Evolutionary conservation across 2,329 filamentous ascomycete genomes (phyloP), one percentile per base, ranked within the genome.

Genomic region (Penicillium sp.): DNA sequence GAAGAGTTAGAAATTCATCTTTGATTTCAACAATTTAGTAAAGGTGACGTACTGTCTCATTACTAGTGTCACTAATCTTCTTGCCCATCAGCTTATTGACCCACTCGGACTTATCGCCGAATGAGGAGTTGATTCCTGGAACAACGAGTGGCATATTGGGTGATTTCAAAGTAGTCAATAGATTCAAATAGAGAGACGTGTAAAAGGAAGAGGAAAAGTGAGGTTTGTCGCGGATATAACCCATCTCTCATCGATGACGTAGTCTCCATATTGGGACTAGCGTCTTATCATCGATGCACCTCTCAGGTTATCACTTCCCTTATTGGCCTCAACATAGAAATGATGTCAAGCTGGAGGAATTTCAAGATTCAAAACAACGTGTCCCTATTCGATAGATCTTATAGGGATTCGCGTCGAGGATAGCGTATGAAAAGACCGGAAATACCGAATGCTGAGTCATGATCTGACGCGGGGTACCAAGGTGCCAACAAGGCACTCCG

Each of bases 111-210:
- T 73, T 73, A 53, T 73, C 68, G 38, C 68, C 68, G 49, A 67
- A 58, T 33, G 62, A 61, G 44, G 68, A 68, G 66, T 69, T 77
- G 64, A 80, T 68, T 50, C 75, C 73, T 21, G 78, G 78, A 36
- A 80, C 72, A 56, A 81, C 75, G 55, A 81, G 78, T 68, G 79
- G 79, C 79, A 81, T 81, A 41, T 17, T 72, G 58, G 5, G 2
- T 21, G n/a, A 15, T 2, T 19, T 35, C 3, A 33, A 41, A 21
- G 19, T 38, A 23, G 1, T 25, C 13, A 23, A 17, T 39, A 21
- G 33, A 8, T 25, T 21, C 2, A 21, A 43, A 55, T 8, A 3
- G 8, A 25, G 9, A 25, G 4, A 23, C 2, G 21, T 25, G 39
- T n/a, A 31, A 8, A 43, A 12, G 13, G 13, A n/a, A 31, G 36